Conservation (phyloP, 257 asterid species). For the Solanum habrochaites region DNA sequence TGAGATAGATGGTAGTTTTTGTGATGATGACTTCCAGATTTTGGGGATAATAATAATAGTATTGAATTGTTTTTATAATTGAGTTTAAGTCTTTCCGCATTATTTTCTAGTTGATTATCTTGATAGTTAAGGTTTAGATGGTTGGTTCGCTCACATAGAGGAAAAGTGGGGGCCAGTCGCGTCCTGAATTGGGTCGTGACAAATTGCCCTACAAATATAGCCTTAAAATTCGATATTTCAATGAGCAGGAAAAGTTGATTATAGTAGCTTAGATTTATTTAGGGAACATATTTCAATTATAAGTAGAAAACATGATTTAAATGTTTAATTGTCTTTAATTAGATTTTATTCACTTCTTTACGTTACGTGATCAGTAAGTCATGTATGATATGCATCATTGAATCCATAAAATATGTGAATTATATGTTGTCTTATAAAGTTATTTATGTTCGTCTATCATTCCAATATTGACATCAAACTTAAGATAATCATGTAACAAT, state of each 20-base stretch:
- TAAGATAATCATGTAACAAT: not conserved
- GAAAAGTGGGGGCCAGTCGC: too few relatives aligned
- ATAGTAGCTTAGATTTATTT: not conserved
- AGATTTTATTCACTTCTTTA: not conserved
- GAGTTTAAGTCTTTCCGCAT: too few relatives aligned
- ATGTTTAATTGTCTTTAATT: not conserved
- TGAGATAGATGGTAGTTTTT: too few relatives aligned
- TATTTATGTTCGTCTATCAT: not conserved
- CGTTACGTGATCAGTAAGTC: not conserved
- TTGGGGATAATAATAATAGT: too few relatives aligned
- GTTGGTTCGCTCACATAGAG: too few relatives aligned
- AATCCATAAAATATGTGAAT: not conserved
- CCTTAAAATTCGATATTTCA: not conserved
- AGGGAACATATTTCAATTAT: not conserved
- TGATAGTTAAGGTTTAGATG: too few relatives aligned
- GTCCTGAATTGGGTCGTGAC: too few relatives aligned
- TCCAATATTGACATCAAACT: not conserved
- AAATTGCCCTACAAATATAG: not conserved
- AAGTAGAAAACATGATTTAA: not conserved
- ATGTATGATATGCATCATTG: too few relatives aligned
- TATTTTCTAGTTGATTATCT: too few relatives aligned
- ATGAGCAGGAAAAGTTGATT: not conserved
- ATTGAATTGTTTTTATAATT: too few relatives aligned
- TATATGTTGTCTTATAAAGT: not conserved
- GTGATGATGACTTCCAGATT: too few relatives aligned